Evolutionary conservation across 805 yeast species (phyloP), one percentile per base, ranked within the genome.

Genomic region (Priceomyces melissophilus): DNA sequence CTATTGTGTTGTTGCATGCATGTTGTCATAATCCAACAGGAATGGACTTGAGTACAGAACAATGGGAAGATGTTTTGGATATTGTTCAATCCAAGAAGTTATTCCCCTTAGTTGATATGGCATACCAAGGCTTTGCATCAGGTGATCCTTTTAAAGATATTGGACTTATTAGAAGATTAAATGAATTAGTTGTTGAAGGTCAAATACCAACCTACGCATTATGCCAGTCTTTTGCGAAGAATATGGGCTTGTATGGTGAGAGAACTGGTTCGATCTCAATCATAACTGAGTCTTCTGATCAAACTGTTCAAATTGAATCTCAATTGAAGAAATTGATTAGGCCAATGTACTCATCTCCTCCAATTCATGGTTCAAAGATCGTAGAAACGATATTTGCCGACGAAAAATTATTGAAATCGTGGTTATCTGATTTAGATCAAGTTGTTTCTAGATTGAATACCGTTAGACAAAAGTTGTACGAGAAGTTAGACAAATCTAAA

Each of bases 1-100:
- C 83, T 15, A 76, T 79, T 39, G 82, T 89, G 15, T 72, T 90
- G 42, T 75, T 90, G 45, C 98, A 90, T 64, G 96, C 96, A 7
- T 89, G 96, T 61, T 93, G 96, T 56, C 97, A 90, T 71, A 91
- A 90, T 72, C 98, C 98, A 41, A 91, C 97, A 13, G 98, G 97
- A 49, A 81, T 90, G 61, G 97, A 90, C 60, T 93, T 95, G 46
- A 79, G 87, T 12, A 64, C 67, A 20, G 86, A 79, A 48, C 87
- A 90, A 60, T 89, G 96, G 96, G 72, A 76, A 46, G 65, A 75
- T 60, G 86, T 91, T 30, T 71, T 86, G 53, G 79, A 82, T 37
- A 78, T 82, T 27, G 59, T 86, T 31, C 66, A 76, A 52, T 61
- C 70, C 37, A 77, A 78, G 59, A 67, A 75, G 33, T 76, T 87